A percentile compares a stretch with the other conserved stretches of the same genome.
These are phyloP conservation scores for Fusarium piperis DNA, from an alignment of 2,329 filamentous ascomycete species.

Conservation along the genomic window DNA sequence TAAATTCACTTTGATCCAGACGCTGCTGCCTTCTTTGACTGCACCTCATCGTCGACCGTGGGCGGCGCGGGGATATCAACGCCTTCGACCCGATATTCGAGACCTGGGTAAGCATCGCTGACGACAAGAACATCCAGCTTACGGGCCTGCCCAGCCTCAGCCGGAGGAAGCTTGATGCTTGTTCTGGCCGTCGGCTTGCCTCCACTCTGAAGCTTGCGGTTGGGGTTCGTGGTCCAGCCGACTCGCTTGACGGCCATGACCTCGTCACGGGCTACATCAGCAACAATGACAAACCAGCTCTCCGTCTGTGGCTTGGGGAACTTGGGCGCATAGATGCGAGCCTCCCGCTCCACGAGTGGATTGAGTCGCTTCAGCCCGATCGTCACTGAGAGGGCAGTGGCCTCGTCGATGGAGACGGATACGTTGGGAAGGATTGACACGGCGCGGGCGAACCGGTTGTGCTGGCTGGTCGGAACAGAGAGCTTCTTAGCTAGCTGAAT, in stretches of 20 bases:
- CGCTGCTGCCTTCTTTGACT: slow-evolving; percentile 50
- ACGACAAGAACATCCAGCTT: slow-evolving; percentile 79
- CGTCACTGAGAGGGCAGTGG: slow-evolving; percentile 71
- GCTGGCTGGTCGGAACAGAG: slow-evolving; percentile 55
- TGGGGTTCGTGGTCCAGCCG: slow-evolving; percentile 66
- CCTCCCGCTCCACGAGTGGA: slow-evolving; percentile 69
- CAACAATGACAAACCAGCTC: slow-evolving; percentile 88
- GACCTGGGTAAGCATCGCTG: slow-evolving; percentile 87
- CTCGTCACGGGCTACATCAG: slow-evolving; percentile 74
- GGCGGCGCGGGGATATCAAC: slow-evolving; percentile 64
- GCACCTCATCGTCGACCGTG: slow-evolving; percentile 58
- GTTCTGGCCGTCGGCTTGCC: slow-evolving; percentile 63
- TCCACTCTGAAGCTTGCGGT: slow-evolving; percentile 50
- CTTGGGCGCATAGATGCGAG: slow-evolving; percentile 83
- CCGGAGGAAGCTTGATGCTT: slow-evolving; percentile 68
- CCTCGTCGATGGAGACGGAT: slow-evolving; percentile 66
- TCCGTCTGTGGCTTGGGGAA: slow-evolving; percentile 97
- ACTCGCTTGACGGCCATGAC: slow-evolving; percentile 87
- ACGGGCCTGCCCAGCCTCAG: slow-evolving; percentile 57
- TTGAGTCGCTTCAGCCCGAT: slow-evolving; percentile 75
- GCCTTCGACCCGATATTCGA: slow-evolving; percentile 64
- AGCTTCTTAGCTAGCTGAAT: slow-evolving; percentile 61
- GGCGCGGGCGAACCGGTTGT: slow-evolving; percentile 65
- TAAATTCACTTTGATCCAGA: slow-evolving; percentile 32
- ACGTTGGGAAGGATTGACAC: slow-evolving; percentile 76